Conservation (phyloP, 2,329 filamentous ascomycete species). For the Paecilomyces variotii region DNA sequence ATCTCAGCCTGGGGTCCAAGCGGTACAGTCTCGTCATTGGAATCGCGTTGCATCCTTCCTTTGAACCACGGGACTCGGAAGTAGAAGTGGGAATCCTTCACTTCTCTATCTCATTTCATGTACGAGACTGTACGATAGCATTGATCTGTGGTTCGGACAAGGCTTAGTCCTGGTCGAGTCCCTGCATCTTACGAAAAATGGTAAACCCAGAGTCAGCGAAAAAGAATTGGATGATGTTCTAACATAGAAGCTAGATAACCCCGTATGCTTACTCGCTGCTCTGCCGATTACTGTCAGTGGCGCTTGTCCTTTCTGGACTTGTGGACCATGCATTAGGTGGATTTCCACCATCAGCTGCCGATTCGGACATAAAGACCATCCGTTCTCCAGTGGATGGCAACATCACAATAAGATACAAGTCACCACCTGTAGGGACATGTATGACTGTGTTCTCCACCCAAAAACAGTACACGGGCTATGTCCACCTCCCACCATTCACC, state of each 20-base stretch:
- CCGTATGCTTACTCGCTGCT: background rate
- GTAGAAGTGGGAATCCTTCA: background rate
- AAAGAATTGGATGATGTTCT: background rate
- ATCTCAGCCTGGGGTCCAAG: too few relatives aligned
- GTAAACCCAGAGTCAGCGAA: background rate
- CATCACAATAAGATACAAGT: slow-evolving; percentile 62
- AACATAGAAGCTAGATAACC: background rate
- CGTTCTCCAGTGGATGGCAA: slow-evolving; percentile 52
- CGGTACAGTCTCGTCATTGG: too few relatives aligned
- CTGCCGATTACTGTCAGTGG: background rate
- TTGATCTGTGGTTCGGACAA: background rate
- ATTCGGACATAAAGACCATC: slow-evolving; percentile 47
- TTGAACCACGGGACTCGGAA: background rate
- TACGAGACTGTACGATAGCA: background rate
- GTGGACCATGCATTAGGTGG: background rate
- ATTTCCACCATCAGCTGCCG: slow-evolving; percentile 1
- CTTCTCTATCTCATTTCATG: background rate
- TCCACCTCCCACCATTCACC: slow-evolving; percentile 7
- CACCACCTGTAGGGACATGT: slow-evolving; percentile 53
- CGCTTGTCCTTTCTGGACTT: background rate
- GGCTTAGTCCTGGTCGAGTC: background rate
- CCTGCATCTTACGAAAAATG: background rate
- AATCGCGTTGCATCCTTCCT: too few relatives aligned
- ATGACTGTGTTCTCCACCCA: slow-evolving; percentile 57
- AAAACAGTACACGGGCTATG: slow-evolving; percentile 25